Evolutionary conservation across 176 grass and related monocot genomes (phyloP).

Genomic region (Stipa capillata): DNA sequence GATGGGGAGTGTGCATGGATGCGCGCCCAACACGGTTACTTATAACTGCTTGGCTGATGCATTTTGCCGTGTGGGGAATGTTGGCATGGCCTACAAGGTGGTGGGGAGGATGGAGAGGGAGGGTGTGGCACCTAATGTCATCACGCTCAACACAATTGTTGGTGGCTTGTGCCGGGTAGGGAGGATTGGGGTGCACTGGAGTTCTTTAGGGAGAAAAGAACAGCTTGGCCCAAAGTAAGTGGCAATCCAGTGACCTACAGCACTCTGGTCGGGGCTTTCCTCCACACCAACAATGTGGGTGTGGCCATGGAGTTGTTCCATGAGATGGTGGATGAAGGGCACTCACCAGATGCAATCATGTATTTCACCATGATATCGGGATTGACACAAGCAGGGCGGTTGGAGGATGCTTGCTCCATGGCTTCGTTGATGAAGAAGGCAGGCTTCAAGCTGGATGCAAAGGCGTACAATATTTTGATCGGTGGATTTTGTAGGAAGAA

Average conservation of each 20-base stretch:
- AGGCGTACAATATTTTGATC: constrained; percentile 69
- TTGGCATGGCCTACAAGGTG: constrained; percentile 34
- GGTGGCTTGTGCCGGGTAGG: constrained; percentile 45
- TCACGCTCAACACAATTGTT: constrained; percentile 53
- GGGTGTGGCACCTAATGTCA: constrained; percentile 17
- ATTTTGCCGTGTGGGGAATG: constrained; percentile 34
- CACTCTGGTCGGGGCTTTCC: constrained; percentile 64
- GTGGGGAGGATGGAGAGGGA: constrained; percentile 45
- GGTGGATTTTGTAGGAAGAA: constrained; percentile 67
- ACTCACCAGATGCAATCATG: constrained; percentile 40
- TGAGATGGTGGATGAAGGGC: constrained; percentile 48
- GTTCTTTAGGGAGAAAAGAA: constrained; percentile 59
- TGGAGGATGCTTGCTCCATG: constrained; percentile 53
- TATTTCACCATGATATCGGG: constrained; percentile 81
- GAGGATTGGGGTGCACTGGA: constrained; percentile 37
- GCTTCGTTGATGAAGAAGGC: constrained; percentile 41
- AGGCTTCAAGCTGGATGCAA: constrained; percentile 60
- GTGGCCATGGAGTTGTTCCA: constrained; percentile 61
- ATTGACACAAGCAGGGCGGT: constrained; percentile 43
- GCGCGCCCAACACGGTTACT: constrained; percentile 25
- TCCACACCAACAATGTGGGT: constrained; percentile 53
- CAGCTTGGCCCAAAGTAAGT: constrained; percentile 35
- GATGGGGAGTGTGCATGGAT: constrained; percentile 28
- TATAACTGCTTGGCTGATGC: constrained; percentile 65
- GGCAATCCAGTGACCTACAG: constrained; percentile 47